Base-by-base conservation (phyloP, 2,329 filamentous ascomycete genomes). In the Hymenoscyphus fraxineus region DNA sequence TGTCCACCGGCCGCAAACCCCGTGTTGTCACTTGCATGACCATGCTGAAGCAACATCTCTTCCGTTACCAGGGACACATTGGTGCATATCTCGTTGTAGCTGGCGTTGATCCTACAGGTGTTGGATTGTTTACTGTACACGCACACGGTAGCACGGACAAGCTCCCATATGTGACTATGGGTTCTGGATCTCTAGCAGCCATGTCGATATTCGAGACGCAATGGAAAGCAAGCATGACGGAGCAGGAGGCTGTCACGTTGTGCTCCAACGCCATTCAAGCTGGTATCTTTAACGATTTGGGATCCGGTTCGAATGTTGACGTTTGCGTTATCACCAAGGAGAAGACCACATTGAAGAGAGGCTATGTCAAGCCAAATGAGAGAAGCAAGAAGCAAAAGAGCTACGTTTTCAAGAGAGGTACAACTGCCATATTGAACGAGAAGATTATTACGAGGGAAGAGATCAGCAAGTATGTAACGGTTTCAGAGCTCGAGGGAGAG, bases 21-120 rank as follows among this genome's bases (percentile, higher is more conserved):
- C 93, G 95, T 77, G 96, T 99, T 72, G 93, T 97, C 71, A 99
- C 95, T 68, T 96, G 93, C 84, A 99, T 99, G 95, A 99, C 95
- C 60, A 89, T 99, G 83, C 89, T 99, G 70, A 99, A 99, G 85
- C 95, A 99, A 82, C 95, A 99, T 79, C 91, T 99, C 68, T 99
- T 99, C 90, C 89, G 91, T 73, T 92, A 99, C 84, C 95, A 99
- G 79, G 95, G 95, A 72, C 86, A 99, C 82, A 97, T 99, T 72
- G 95, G 96, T 72, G 95, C 95, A 69, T 99, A 99, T 80, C 89
- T 99, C 65, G 95, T 99, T 71, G 92, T 99, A 65, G 95, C 95
- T 44, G 95, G 95, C 70, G 93, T 96, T 75, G 95, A 99, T 77
- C 94, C 96, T 40, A 99, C 95, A 0, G 95, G 95, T 74, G 88